Base-by-base conservation (phyloP, 345 rosid species). In the Eucalyptus urophylla region DNA sequence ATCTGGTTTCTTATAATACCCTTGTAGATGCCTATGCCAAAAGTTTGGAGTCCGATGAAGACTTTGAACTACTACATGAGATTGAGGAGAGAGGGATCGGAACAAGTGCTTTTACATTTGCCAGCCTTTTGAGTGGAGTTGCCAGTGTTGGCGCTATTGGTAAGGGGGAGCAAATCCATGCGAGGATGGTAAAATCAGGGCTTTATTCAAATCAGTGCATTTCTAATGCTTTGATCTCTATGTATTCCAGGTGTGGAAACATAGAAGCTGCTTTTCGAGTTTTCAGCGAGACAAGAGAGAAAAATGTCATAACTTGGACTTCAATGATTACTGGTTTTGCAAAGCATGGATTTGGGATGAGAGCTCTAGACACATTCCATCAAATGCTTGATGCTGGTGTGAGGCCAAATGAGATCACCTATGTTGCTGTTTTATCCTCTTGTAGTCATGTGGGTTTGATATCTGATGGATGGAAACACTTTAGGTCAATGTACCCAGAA, bases 361-460 rank as follows among this genome's bases (percentile, higher is more conserved):
- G 89, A 87, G 97, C 96, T 87, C 91, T 95, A 69, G 94, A 95
- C 89, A 93, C 90, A 43, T 96, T 95, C 89, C 86, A 90, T 45
- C 31, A 91, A 85, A 95, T 96, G 98, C 93, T 87, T 11, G 91
- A 91, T 86, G 92, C 90, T 54, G 92, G 92, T 24, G 91, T 92
- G 81, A 93, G 87, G 86, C 97, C 97, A 87, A 95, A 96, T 83
- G 95, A 92, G 86, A 89, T 95, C 89, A 95, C 97, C 21, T 96
- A 95, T 67, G 88, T 95, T 49, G 96, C 97, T 65, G 95, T 96
- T 90, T 90, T 95, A 86, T 95, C 95, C 5, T 95, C 97, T 27
- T 96, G 96, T 87, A 95, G 97, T 87, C 97, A 95, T 8, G 97
- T 89, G 17, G 97, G 98, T 89, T 90, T 96, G 94, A 88, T 95